Percentiles rank a stretch among this genome's conserved stretches.
Evolutionary conservation across 139 green algal genomes (phyloP).

Genomic region (Zygnema circumcarinatum): DNA sequence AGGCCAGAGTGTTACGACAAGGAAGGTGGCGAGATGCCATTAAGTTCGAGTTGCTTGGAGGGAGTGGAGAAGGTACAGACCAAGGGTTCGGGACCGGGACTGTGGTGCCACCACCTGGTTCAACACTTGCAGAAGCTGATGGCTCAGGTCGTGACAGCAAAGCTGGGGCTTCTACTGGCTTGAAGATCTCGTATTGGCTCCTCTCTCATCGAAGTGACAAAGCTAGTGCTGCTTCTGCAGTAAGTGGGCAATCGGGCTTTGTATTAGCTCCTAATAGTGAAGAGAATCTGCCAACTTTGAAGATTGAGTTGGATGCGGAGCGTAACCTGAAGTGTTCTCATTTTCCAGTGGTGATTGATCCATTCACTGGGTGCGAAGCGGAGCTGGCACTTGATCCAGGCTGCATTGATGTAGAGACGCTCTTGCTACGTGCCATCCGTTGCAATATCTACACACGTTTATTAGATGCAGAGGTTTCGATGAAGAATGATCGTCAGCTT

Average conservation of each 20-base stretch:
- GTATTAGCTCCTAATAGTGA: neutral
- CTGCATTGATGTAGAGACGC: conserved; percentile 42
- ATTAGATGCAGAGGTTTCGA: conserved; percentile 6
- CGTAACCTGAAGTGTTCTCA: conserved; percentile 19
- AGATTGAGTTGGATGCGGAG: conserved; percentile 28
- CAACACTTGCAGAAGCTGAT: neutral
- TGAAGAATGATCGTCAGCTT: neutral
- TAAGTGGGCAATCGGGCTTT: neutral
- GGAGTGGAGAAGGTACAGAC: neutral
- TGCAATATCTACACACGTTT: conserved; percentile 41
- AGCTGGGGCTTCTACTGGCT: neutral
- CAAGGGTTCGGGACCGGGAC: neutral
- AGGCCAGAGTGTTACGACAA: conserved; percentile 15
- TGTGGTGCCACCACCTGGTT: neutral
- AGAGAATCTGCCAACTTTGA: conserved; percentile 2
- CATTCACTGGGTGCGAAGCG: conserved; percentile 25
- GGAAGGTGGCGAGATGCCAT: conserved; percentile 28
- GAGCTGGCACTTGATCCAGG: conserved; percentile 8
- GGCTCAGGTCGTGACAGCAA: neutral
- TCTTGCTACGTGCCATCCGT: conserved; percentile 29
- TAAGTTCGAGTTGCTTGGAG: conserved; percentile 26
- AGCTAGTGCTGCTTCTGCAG: neutral
- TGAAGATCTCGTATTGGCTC: conserved; percentile 30
- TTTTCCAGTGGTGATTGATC: conserved; percentile 35
- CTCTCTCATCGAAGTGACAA: neutral